Conservation (phyloP, 352 stramenopile species). For the Thraustotheca clavata region DNA sequence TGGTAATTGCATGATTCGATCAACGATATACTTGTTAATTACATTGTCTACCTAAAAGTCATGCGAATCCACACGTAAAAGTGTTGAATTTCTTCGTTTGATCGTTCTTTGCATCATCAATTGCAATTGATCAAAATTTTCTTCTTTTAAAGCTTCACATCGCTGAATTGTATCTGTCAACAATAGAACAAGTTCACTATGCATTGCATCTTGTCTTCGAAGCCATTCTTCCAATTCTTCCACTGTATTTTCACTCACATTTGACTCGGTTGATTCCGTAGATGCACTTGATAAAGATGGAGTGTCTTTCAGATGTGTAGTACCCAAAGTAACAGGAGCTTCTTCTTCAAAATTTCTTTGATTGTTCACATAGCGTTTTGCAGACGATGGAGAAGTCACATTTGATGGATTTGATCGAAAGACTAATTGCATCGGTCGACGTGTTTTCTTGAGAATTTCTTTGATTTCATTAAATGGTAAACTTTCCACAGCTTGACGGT, state of each 20-base stretch:
- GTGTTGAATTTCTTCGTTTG: neutral
- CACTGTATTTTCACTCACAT: neutral
- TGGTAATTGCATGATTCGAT: neutral
- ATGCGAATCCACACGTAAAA: neutral
- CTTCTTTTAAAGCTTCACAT: slow-evolving; percentile 72
- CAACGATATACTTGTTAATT: neutral
- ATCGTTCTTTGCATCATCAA: slow-evolving; percentile 64
- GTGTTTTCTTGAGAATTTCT: slow-evolving; percentile 62
- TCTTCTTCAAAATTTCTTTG: slow-evolving; percentile 17
- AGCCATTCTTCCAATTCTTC: slow-evolving; percentile 72
- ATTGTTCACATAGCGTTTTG: slow-evolving; percentile 11
- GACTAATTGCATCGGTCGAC: slow-evolving; percentile 54
- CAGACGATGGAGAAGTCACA: slow-evolving; percentile 44
- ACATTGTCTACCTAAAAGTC: neutral
- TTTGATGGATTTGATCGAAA: slow-evolving; percentile 63
- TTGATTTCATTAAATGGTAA: slow-evolving; percentile 64
- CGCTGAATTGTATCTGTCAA: slow-evolving; percentile 74
- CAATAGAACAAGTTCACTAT: slow-evolving; percentile 69
- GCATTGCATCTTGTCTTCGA: slow-evolving; percentile 78
- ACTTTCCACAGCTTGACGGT: slow-evolving; percentile 51
- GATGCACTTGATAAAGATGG: neutral
- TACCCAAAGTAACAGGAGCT: neutral
- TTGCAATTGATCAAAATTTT: slow-evolving; percentile 78
- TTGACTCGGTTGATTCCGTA: slow-evolving; percentile 2
- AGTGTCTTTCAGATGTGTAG: neutral